Conservation (phyloP, 352 stramenopile species). For the Aphanomyces astaci region DNA sequence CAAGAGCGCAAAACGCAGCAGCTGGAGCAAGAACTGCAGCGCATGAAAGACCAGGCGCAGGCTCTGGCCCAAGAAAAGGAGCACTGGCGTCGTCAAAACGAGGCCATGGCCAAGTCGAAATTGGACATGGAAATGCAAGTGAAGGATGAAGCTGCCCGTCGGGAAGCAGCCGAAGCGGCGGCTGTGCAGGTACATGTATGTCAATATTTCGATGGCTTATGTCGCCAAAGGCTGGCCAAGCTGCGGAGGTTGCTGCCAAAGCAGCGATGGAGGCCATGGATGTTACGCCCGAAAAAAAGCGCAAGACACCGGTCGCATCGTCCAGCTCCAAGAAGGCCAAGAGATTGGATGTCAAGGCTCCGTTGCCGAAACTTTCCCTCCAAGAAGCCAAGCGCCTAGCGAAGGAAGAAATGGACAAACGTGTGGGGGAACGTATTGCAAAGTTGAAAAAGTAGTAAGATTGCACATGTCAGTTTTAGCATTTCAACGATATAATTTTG, state of each 20-base stretch:
- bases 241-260: slow-evolving; percentile 55
- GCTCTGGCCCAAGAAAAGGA: slow-evolving; percentile 45
- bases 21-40: slow-evolving; percentile 53
- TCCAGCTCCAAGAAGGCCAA: slow-evolving; percentile 2
- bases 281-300: slow-evolving; percentile 7
- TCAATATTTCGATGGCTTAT: background rate
- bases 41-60: slow-evolving; percentile 38
- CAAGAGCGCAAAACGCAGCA: slow-evolving; percentile 57
- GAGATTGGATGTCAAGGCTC: slow-evolving; percentile 12
- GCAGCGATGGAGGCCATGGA: slow-evolving; percentile 56
- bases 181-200: slow-evolving; percentile 21
- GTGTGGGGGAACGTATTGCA: slow-evolving; percentile 3
- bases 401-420: slow-evolving; percentile 22
- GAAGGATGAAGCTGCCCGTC: slow-evolving; percentile 40
- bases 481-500: background rate
- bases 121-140: slow-evolving; percentile 38
- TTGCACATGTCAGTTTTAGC: background rate
- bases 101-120: slow-evolving; percentile 38
- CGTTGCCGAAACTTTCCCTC: slow-evolving; percentile 13
- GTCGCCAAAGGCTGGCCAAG: slow-evolving; percentile 36
- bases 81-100: slow-evolving; percentile 36
- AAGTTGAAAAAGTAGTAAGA: slow-evolving; percentile 7
- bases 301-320: background rate
- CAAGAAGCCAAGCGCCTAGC: slow-evolving; percentile 13
- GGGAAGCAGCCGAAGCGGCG: slow-evolving; percentile 54